phyloP scores from a whole-genome alignment of 2,329 filamentous ascomycete species.

The Chaetoscypha palmicola region DNA sequence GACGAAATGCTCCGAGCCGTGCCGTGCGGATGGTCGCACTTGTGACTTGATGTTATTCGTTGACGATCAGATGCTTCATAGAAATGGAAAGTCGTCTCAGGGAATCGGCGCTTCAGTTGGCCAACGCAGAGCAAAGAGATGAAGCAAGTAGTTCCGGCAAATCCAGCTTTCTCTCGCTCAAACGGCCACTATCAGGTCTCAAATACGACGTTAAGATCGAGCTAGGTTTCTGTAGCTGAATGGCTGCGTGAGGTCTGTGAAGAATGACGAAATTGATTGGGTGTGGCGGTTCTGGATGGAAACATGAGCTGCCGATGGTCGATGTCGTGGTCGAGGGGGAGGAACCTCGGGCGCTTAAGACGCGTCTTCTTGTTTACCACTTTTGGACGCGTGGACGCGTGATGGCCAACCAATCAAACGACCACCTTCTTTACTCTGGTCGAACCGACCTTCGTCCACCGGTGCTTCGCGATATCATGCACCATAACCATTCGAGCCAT shows the following conservation, averaged over 20 bases:
- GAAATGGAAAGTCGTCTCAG: too few species aligned
- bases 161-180: background rate
- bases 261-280: constrained; percentile 6
- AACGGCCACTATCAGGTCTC: background rate
- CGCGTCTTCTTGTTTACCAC: constrained; percentile 4
- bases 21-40: too few species aligned
- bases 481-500: background rate
- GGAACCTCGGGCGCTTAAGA: background rate
- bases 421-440: too few species aligned
- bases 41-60: too few species aligned
- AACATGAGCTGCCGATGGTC: background rate
- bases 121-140: background rate
- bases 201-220: constrained; percentile 1
- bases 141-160: background rate
- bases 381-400: background rate
- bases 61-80: too few species aligned
- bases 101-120: background rate
- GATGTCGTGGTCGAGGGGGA: background rate
- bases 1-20: too few species aligned
- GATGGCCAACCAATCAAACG: constrained; percentile 1
- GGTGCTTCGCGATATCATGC: background rate
- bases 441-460: background rate
- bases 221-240: background rate
- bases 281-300: background rate
- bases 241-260: background rate